These are phyloP conservation scores for Chlamydomonas asymmetrica DNA, from an alignment of 139 green algal genomes.

Conservation along the genomic window DNA sequence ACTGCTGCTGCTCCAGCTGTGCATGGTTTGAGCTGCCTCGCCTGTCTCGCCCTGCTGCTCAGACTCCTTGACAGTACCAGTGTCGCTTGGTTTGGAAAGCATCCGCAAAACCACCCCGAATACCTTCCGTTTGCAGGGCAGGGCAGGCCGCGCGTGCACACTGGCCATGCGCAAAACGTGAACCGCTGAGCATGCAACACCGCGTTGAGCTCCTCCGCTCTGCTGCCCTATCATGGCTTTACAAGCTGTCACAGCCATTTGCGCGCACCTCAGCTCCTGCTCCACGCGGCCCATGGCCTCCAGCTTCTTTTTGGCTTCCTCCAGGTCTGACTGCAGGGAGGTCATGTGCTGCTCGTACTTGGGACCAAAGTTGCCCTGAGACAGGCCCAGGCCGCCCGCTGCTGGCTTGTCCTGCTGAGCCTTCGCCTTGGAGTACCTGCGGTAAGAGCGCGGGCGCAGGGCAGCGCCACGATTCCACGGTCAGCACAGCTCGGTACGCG, in stretches of 20 bases:
- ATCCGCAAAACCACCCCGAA: too few species aligned
- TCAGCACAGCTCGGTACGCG: background rate
- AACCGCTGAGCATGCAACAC: too few species aligned
- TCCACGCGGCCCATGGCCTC: slow-evolving; percentile 36
- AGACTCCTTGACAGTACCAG: too few species aligned
- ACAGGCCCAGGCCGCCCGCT: slow-evolving; percentile 26
- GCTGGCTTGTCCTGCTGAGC: slow-evolving; percentile 14
- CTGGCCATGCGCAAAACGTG: background rate
- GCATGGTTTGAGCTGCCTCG: too few species aligned
- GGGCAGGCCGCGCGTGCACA: background rate
- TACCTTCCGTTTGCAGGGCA: too few species aligned
- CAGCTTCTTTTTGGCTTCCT: slow-evolving; percentile 63
- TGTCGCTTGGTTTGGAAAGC: too few species aligned
- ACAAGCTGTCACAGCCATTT: background rate
- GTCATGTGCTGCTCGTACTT: slow-evolving; percentile 88
- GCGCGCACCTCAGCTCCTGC: slow-evolving; percentile 32
- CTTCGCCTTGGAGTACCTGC: slow-evolving; percentile 37
- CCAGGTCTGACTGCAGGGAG: slow-evolving; percentile 80
- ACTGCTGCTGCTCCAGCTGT: too few species aligned
- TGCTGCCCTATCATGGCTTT: too few species aligned
- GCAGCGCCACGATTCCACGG: background rate
- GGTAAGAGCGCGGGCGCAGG: background rate
- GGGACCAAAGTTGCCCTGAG: slow-evolving; percentile 69
- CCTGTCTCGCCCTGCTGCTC: too few species aligned
- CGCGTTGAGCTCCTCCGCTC: too few species aligned